Evolutionary conservation across 768 basidiomycete species (phyloP).

Genomic region (Trametes elegans): DNA sequence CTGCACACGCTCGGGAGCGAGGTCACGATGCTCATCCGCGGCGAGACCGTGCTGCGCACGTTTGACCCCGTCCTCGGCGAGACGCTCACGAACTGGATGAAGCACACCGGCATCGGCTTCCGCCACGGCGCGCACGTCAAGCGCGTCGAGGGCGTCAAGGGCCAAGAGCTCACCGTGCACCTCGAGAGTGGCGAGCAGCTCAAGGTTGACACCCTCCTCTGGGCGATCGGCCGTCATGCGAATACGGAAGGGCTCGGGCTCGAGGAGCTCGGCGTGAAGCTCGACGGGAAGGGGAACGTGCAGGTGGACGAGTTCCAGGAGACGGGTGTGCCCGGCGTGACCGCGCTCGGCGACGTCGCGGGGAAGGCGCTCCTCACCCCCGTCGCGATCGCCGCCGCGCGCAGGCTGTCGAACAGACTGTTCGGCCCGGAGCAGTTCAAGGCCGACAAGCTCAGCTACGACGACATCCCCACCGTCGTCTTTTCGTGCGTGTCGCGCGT

Average conservation of each 20-base stretch:
- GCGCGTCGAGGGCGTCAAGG: constrained; percentile 74
- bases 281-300: constrained; percentile 79
- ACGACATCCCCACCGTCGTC: constrained; percentile 91
- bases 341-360: constrained; percentile 87
- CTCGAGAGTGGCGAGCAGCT: constrained; percentile 72
- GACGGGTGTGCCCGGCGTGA: constrained; percentile 66
- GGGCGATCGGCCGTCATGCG: constrained; percentile 91
- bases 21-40: constrained; percentile 89
- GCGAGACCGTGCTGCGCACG: constrained; percentile 85
- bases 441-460: constrained; percentile 83
- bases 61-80: constrained; percentile 90
- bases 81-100: constrained; percentile 86
- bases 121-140: constrained; percentile 76
- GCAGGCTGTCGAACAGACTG: constrained; percentile 83
- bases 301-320: constrained; percentile 92
- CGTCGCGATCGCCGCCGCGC: constrained; percentile 95
- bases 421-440: constrained; percentile 88
- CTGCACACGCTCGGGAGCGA: constrained; percentile 89
- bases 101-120: constrained; percentile 87
- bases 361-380: constrained; percentile 94
- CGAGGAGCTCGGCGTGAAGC: constrained; percentile 71
- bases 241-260: constrained; percentile 78
- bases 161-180: constrained; percentile 71
- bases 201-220: constrained; percentile 85
- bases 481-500: constrained; percentile 72